These are phyloP conservation scores for Euptelea pleiosperma DNA, from an alignment of 164 flowering plant genomes.

Conservation along the genomic window DNA sequence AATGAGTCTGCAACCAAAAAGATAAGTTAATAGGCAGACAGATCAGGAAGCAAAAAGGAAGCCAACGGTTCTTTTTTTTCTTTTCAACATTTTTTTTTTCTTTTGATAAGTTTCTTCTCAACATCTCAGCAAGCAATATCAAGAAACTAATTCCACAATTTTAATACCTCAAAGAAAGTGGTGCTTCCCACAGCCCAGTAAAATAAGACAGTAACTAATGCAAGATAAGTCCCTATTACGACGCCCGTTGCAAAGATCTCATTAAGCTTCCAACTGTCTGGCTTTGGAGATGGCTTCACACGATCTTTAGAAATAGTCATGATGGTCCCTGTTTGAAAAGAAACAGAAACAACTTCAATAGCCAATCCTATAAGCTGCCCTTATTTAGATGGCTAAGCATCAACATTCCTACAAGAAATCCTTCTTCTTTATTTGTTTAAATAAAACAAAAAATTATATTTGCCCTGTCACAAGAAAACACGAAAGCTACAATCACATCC, in stretches of 20 bases:
- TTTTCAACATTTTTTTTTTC: no score
- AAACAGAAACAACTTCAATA: slow-evolving; percentile 7
- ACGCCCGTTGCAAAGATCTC: slow-evolving; percentile 86
- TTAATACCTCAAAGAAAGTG: slow-evolving; percentile 72
- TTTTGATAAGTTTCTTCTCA: neutral
- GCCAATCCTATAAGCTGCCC: neutral
- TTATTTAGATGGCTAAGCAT: neutral
- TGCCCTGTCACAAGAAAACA: no score
- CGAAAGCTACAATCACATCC: no score
- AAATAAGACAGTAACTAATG: slow-evolving; percentile 73
- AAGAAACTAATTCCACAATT: slow-evolving; percentile 1
- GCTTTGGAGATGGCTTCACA: slow-evolving; percentile 81
- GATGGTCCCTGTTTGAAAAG: slow-evolving; percentile 60
- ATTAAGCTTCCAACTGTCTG: slow-evolving; percentile 86
- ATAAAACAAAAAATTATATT: no score
- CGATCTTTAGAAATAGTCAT: slow-evolving; percentile 86
- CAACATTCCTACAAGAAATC: neutral
- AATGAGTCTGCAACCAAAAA: slow-evolving; percentile 39
- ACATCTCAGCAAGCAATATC: neutral
- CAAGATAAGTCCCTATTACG: slow-evolving; percentile 84
- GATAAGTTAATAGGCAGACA: slow-evolving; percentile 7
- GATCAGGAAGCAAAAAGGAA: neutral
- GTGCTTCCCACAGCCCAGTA: slow-evolving; percentile 59
- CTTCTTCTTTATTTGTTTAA: neutral
- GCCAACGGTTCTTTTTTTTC: neutral